These are phyloP conservation scores for Daedaleopsis nitida DNA, from an alignment of 768 basidiomycete species.

Conservation along the genomic window DNA sequence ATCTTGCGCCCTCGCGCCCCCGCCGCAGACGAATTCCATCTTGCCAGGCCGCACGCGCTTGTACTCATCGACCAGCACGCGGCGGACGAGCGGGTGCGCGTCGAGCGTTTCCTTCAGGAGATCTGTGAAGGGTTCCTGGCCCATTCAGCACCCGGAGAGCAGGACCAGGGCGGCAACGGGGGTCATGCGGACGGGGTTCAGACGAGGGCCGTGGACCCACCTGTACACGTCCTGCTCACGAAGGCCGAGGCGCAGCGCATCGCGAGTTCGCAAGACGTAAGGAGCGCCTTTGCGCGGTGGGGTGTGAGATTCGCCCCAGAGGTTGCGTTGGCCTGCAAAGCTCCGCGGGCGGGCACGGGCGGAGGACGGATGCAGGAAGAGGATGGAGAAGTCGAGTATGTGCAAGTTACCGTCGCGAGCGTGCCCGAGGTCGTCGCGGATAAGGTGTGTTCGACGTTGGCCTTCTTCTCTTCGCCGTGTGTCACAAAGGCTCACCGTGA, in stretches of 20 bases:
- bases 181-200: conserved; percentile 26
- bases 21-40: conserved; percentile 15
- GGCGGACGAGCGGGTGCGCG: conserved; percentile 93
- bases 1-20: conserved; percentile 39
- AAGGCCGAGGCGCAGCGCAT: conserved; percentile 59
- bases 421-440: conserved; percentile 74
- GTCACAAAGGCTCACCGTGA: conserved; percentile 13
- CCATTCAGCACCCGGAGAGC: background rate
- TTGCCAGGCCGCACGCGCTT: conserved; percentile 38
- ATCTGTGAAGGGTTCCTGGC: conserved; percentile 70
- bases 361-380: conserved; percentile 6
- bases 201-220: conserved; percentile 50
- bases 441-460: conserved; percentile 45
- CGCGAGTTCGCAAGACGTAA: conserved; percentile 41
- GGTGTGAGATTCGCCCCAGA: conserved; percentile 58
- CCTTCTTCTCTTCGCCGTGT: conserved; percentile 12
- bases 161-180: conserved; percentile 20
- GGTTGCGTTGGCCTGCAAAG: conserved; percentile 16
- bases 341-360: conserved; percentile 23
- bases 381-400: conserved; percentile 42
- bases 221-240: conserved; percentile 66
- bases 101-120: conserved; percentile 78
- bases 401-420: conserved; percentile 62
- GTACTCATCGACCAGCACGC: conserved; percentile 96
- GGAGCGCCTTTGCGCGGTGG: conserved; percentile 62